Conservation (phyloP, 805 yeast species). For the Metschnikowia henanensis region DNA sequence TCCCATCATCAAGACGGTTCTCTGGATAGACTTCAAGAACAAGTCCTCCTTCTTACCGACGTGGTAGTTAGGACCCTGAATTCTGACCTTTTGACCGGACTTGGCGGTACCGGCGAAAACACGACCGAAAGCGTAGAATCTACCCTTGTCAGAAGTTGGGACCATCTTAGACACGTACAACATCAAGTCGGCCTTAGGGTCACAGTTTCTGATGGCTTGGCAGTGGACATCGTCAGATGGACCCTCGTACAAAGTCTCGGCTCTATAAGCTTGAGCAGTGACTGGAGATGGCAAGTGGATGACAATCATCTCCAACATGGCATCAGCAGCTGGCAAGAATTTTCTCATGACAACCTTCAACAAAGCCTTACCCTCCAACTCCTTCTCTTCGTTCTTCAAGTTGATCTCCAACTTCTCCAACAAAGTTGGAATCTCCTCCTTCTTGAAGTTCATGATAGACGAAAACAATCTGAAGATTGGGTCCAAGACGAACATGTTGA, state of each 20-base stretch:
- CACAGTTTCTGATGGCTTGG: conserved; percentile 95
- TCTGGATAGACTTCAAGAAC: conserved; percentile 96
- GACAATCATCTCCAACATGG: conserved; percentile 97
- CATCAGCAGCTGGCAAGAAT: conserved; percentile 99
- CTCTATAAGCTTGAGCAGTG: conserved; percentile 99
- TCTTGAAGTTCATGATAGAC: conserved; percentile 99
- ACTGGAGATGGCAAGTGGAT: conserved; percentile 99
- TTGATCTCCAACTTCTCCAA: conserved; percentile 90
- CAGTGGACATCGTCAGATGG: conserved; percentile 91
- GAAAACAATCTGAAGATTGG: conserved; percentile 98
- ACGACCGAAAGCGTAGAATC: conserved; percentile 99
- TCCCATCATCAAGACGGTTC: conserved; percentile 99
- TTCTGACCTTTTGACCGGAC: conserved; percentile 99
- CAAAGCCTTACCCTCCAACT: conserved; percentile 97
- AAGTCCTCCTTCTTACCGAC: conserved; percentile 99
- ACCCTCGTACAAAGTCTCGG: conserved; percentile 99
- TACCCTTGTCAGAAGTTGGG: conserved; percentile 99
- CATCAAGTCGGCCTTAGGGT: conserved; percentile 97
- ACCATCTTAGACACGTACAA: conserved; percentile 99
- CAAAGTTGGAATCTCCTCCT: conserved; percentile 91
- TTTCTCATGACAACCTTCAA: conserved; percentile 99
- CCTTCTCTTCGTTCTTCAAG: conserved; percentile 97
- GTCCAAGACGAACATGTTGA: conserved; percentile 98
- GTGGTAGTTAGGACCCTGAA: conserved; percentile 99
- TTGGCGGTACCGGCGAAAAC: conserved; percentile 99